phyloP scores from a whole-genome alignment of 139 green algal genomes.

The Desmodesmus armatus region DNA sequence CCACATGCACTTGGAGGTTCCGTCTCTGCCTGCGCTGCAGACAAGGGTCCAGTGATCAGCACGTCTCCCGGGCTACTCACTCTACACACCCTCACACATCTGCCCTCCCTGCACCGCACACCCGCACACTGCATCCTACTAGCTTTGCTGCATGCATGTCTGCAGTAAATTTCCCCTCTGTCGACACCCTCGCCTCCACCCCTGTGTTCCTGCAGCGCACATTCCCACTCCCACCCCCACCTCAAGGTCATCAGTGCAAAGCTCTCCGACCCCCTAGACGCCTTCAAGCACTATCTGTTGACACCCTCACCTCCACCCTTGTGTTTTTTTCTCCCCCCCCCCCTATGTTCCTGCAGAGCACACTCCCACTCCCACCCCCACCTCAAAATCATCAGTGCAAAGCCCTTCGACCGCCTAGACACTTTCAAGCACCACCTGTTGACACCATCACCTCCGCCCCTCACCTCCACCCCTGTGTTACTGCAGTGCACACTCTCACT shows the following conservation, averaged over 20 bases:
- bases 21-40: too few relatives aligned
- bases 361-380: not conserved
- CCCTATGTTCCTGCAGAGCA: not conserved
- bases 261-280: slow-evolving; percentile 58
- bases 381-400: not conserved
- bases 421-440: slow-evolving; percentile 74
- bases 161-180: too few relatives aligned
- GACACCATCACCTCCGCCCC: too few relatives aligned
- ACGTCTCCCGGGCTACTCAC: too few relatives aligned
- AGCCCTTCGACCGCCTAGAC: slow-evolving; percentile 57
- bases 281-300: slow-evolving; percentile 74
- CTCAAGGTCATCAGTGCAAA: slow-evolving; percentile 1
- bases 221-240: not conserved
- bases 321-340: too few relatives aligned
- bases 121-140: not conserved
- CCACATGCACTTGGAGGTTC: too few relatives aligned
- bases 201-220: not conserved
- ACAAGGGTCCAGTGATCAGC: too few relatives aligned
- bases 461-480: too few relatives aligned
- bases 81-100: too few relatives aligned
- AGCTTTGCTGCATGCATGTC: not conserved
- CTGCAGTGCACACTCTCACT: not conserved
- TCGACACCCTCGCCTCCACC: too few relatives aligned
- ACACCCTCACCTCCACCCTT: too few relatives aligned
- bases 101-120: too few relatives aligned